Percentiles rank a stretch among this genome's conserved stretches.
These are phyloP conservation scores for Raddia guianensis DNA, from an alignment of 176 grass and related monocot species.

Conservation along the genomic window DNA sequence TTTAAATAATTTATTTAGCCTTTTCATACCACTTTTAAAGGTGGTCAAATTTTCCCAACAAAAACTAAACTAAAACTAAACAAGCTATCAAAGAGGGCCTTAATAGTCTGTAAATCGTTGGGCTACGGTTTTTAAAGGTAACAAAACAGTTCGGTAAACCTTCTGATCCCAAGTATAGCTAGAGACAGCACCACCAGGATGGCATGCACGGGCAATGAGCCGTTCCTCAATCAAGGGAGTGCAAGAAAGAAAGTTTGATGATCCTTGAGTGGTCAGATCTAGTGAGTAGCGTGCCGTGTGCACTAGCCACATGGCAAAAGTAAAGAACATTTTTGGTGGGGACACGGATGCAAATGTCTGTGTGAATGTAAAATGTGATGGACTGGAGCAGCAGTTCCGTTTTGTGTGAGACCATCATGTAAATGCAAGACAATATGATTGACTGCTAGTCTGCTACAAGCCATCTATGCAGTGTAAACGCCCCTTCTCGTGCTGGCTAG, in stretches of 20 bases:
- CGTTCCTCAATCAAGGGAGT: neutral
- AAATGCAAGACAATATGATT: neutral
- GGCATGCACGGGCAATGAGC: neutral
- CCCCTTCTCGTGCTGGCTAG: neutral
- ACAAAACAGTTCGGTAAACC: neutral
- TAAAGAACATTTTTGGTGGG: constrained; percentile 7
- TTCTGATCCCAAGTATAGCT: neutral
- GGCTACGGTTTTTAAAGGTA: no score
- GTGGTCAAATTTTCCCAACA: no score
- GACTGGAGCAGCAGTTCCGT: constrained; percentile 21
- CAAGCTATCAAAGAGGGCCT: no score
- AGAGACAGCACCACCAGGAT: neutral
- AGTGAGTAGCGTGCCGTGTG: no score
- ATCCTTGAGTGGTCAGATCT: no score
- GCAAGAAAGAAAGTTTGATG: neutral
- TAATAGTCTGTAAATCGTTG: no score
- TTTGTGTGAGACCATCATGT: neutral
- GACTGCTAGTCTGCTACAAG: neutral
- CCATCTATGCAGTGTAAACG: neutral
- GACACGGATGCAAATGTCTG: constrained; percentile 9
- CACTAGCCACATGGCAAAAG: neutral
- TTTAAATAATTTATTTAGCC: no score
- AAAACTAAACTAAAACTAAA: no score
- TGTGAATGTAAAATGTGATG: neutral
- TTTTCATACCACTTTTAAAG: no score